These are phyloP conservation scores for Epichloe brachyelytri DNA, from an alignment of 2,329 filamentous ascomycete species.

Conservation along the genomic window DNA sequence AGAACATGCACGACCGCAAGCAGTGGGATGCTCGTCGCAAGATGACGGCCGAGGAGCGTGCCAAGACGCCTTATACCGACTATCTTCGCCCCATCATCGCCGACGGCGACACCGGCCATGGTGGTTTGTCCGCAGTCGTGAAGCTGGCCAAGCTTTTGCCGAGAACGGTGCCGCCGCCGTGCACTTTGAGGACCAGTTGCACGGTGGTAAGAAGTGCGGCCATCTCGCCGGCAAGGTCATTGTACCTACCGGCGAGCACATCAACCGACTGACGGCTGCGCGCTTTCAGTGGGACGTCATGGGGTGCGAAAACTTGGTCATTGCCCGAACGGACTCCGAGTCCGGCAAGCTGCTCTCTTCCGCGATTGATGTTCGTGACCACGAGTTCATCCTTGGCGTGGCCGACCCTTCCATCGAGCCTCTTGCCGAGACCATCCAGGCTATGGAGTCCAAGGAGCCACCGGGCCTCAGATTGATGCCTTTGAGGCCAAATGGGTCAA, in stretches of 20 bases:
- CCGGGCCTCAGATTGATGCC: conserved; percentile 66
- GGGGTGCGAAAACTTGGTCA: conserved; percentile 88
- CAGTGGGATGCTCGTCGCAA: conserved; percentile 80
- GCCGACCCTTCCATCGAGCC: conserved; percentile 62
- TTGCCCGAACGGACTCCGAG: conserved; percentile 91
- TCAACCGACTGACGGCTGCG: conserved; percentile 83
- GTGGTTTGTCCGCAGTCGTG: conserved; percentile 80
- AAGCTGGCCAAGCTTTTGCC: conserved; percentile 93
- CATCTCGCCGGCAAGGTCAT: conserved; percentile 93
- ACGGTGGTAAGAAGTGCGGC: conserved; percentile 96
- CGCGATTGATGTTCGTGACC: conserved; percentile 84
- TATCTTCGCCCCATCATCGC: conserved; percentile 92
- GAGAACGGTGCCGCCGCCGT: conserved; percentile 94
- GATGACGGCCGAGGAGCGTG: conserved; percentile 59
- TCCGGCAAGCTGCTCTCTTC: conserved; percentile 83
- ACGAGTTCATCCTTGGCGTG: conserved; percentile 90
- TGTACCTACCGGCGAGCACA: conserved; percentile 87
- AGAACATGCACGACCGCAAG: conserved; percentile 92
- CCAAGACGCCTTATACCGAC: conserved; percentile 70
- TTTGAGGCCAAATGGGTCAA: conserved; percentile 87
- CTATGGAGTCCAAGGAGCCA: conserved; percentile 70
- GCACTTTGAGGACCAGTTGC: conserved; percentile 95
- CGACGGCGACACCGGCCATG: conserved; percentile 92
- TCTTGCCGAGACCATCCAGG: conserved; percentile 76
- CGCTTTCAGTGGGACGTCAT: conserved; percentile 98